Conservation (phyloP, 257 asterid species). For the Nicotiana obtusifolia region DNA sequence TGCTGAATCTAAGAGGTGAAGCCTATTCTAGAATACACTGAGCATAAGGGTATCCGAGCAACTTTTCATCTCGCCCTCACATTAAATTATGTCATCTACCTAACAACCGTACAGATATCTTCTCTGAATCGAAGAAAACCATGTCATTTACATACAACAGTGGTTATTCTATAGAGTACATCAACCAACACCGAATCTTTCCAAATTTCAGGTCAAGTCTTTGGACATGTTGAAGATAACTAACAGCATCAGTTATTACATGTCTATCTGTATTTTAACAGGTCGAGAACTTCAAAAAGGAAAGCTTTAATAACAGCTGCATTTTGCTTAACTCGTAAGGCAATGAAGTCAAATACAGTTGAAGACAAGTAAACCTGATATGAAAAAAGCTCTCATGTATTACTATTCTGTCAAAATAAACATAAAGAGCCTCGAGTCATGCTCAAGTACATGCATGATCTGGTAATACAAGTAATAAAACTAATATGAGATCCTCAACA, state of each 20-base stretch:
- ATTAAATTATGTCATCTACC: no score
- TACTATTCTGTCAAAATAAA: constrained; percentile 4
- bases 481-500: background rate
- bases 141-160: no score
- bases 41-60: background rate
- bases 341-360: background rate
- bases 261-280: background rate
- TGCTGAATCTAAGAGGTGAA: background rate
- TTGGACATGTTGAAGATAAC: background rate
- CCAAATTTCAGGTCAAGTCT: background rate
- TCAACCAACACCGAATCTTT: background rate
- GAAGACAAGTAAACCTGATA: background rate
- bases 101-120: no score
- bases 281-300: background rate
- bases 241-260: background rate
- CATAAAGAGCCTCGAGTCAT: background rate
- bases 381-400: background rate
- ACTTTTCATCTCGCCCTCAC: background rate
- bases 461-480: background rate
- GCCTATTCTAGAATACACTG: background rate
- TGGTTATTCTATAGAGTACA: background rate
- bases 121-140: no score
- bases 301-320: background rate
- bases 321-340: background rate
- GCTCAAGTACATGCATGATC: constrained; percentile 8